Percentiles rank a stretch among this genome's conserved stretches.
Conservation (phyloP, 352 stramenopile genomes). For the Pseudoperonospora humuli region DNA sequence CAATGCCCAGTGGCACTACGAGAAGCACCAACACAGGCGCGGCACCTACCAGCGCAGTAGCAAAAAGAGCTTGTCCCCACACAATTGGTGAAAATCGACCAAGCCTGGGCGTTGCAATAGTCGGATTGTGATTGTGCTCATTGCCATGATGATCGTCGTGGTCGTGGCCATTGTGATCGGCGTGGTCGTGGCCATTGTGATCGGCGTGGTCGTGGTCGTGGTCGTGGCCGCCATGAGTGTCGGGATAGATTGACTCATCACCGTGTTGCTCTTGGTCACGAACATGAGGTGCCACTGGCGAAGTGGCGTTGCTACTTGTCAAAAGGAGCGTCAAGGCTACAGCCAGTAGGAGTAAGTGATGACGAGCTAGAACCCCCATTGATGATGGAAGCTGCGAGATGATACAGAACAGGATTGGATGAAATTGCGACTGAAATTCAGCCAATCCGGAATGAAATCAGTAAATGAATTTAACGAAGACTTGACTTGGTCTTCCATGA, state of each 20-base stretch:
- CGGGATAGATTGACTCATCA: not conserved
- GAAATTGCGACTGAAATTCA: not conserved
- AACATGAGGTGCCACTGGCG: slow-evolving; percentile 3
- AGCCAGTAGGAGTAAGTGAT: slow-evolving; percentile 15
- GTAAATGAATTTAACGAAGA: too few relatives aligned
- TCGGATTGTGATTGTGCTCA: slow-evolving; percentile 17
- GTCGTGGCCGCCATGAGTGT: slow-evolving; percentile 18
- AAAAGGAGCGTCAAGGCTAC: slow-evolving; percentile 11
- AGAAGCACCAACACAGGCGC: slow-evolving; percentile 64
- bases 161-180: slow-evolving; percentile 19
- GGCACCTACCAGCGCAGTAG: slow-evolving; percentile 62
- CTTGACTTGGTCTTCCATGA: too few relatives aligned
- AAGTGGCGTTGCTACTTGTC: slow-evolving; percentile 4
- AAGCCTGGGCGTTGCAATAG: not conserved
- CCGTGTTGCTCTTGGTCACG: slow-evolving; percentile 7
- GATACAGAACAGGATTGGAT: slow-evolving; percentile 4
- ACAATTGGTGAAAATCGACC: slow-evolving; percentile 39
- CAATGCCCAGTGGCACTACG: slow-evolving; percentile 56
- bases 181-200: slow-evolving; percentile 24
- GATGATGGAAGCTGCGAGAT: not conserved
- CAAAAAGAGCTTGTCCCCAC: slow-evolving; percentile 59
- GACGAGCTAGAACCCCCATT: slow-evolving; percentile 8
- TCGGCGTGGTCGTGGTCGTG: slow-evolving; percentile 20
- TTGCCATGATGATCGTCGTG: slow-evolving; percentile 19
- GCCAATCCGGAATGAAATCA: too few relatives aligned